A percentile compares a stretch with the other conserved stretches of the same genome.
phyloP scores from a whole-genome alignment of 75 land plant species.

The Pinus tabuliformis region DNA sequence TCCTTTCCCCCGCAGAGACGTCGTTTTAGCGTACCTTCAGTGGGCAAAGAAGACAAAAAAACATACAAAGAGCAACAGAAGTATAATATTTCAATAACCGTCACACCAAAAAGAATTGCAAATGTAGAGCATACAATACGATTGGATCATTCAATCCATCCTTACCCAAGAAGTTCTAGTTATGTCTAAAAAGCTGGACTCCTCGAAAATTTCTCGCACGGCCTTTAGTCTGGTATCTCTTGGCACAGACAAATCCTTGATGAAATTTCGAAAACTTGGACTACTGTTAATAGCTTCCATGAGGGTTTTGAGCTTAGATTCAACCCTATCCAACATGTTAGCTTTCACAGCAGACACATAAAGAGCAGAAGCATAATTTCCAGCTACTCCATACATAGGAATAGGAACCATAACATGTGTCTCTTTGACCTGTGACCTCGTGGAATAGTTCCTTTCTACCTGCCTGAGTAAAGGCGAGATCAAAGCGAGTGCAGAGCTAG shows the following conservation, averaged over 20 bases:
- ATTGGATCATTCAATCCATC: conserved; percentile 1
- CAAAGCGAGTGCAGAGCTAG: too few species aligned
- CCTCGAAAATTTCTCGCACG: conserved; percentile 46
- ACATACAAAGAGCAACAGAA: neutral
- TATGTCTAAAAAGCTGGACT: conserved; percentile 60
- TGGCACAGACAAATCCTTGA: conserved; percentile 59
- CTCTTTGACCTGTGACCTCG: too few species aligned
- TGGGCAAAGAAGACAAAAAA: neutral
- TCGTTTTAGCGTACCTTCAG: neutral
- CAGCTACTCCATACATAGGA: too few species aligned
- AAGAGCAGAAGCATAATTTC: too few species aligned
- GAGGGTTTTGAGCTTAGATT: too few species aligned
- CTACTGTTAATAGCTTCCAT: neutral
- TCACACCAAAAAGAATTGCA: neutral
- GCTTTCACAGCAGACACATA: too few species aligned
- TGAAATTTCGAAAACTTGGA: conserved; percentile 54
- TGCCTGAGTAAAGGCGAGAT: too few species aligned
- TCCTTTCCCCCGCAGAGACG: neutral
- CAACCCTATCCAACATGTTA: too few species aligned
- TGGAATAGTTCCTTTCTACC: too few species aligned
- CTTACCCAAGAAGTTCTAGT: conserved; percentile 80
- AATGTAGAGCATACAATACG: neutral
- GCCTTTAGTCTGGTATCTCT: conserved; percentile 50
- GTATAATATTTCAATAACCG: neutral
- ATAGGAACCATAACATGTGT: conserved; percentile 17